Percentiles rank a stretch among this genome's conserved stretches.
These are phyloP conservation scores for Paecilomyces niveus DNA, from an alignment of 2,329 filamentous ascomycete genomes.

Conservation along the genomic window DNA sequence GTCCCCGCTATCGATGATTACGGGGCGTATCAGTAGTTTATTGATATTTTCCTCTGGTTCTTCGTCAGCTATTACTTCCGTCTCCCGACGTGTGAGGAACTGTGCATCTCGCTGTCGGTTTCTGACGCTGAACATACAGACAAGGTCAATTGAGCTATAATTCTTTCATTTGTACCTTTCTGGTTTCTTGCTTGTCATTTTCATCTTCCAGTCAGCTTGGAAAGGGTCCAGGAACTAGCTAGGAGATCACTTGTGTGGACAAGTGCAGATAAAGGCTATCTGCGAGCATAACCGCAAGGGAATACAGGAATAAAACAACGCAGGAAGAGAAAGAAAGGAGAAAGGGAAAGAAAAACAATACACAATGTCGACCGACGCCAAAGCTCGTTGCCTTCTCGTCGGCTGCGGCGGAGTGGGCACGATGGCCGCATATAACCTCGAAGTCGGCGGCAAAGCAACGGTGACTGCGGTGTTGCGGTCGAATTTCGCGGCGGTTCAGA, in stretches of 20 bases:
- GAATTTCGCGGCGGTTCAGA: slow-evolving; percentile 44
- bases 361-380: background rate
- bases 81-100: background rate
- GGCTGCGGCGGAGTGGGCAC: slow-evolving; percentile 52
- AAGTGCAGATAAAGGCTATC: too few relatives aligned
- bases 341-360: background rate
- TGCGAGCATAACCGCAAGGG: background rate
- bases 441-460: slow-evolving; percentile 42
- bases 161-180: background rate
- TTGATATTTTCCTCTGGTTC: background rate
- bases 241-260: too few relatives aligned
- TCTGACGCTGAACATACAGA: background rate
- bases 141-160: background rate
- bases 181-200: background rate
- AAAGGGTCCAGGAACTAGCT: too few relatives aligned
- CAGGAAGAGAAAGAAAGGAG: background rate
- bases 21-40: background rate
- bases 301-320: background rate
- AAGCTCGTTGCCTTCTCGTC: slow-evolving; percentile 36
- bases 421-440: slow-evolving; percentile 49
- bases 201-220: background rate
- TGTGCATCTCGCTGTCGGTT: background rate
- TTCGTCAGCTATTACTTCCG: background rate
- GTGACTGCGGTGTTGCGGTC: slow-evolving; percentile 52
- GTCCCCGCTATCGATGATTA: background rate